Conservation (phyloP, 768 basidiomycete genomes). For the Pulveroboletus sp. region DNA sequence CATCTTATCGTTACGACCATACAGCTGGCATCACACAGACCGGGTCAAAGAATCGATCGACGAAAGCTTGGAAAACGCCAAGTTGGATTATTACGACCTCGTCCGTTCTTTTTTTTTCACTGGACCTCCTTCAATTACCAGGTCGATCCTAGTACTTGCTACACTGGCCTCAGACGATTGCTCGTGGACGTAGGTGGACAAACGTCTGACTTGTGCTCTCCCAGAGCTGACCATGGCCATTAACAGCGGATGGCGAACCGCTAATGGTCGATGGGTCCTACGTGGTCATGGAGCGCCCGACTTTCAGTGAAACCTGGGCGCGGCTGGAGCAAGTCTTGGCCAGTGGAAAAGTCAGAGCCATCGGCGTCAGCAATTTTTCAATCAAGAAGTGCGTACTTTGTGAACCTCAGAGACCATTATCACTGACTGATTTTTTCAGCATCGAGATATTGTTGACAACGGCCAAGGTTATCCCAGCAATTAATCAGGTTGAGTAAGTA, state of each 20-base stretch:
- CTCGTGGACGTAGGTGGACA: neutral
- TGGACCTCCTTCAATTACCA: neutral
- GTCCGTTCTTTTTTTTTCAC: conserved; percentile 8
- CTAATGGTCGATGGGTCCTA: neutral
- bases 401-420: neutral
- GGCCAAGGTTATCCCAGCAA: conserved; percentile 56
- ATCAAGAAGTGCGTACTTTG: conserved; percentile 22
- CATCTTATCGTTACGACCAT: neutral
- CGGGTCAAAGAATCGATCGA: conserved; percentile 42
- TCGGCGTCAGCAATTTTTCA: conserved; percentile 44
- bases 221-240: neutral
- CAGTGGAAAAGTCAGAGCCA: conserved; percentile 26
- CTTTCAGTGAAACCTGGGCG: conserved; percentile 6
- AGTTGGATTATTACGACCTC: conserved; percentile 49
- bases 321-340: conserved; percentile 11
- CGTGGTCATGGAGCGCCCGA: neutral
- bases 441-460: conserved; percentile 39
- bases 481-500: conserved; percentile 59
- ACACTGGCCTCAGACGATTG: conserved; percentile 4
- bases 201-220: neutral
- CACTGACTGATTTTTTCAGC: neutral
- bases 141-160: neutral
- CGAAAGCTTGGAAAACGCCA: conserved; percentile 39
- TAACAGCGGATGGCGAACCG: neutral
- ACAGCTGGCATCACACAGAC: conserved; percentile 24